phyloP scores from a whole-genome alignment of 2,329 filamentous ascomycete genomes.

The Calonectria naviculata region DNA sequence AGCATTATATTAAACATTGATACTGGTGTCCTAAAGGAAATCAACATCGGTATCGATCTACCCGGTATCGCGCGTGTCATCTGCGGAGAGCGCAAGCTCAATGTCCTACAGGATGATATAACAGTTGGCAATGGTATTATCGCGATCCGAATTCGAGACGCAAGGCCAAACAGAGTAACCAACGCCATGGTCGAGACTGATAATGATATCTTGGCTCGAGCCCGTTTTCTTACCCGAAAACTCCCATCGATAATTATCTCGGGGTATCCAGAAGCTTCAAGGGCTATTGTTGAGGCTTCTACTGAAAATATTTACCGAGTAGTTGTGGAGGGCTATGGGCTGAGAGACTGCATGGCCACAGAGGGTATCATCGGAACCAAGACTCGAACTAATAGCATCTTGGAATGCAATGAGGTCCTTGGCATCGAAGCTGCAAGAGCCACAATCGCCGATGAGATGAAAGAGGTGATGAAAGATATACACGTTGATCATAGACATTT shows the following conservation, averaged over 20 bases:
- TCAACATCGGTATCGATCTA: too few species aligned
- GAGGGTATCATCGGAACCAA: slow-evolving; percentile 85
- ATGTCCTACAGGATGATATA: too few species aligned
- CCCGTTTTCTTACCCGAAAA: slow-evolving; percentile 86
- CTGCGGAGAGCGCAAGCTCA: too few species aligned
- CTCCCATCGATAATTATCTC: slow-evolving; percentile 88
- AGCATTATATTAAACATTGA: slow-evolving; percentile 88
- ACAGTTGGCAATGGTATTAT: too few species aligned
- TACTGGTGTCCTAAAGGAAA: slow-evolving; percentile 75
- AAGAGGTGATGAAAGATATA: slow-evolving; percentile 91
- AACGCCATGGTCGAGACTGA: too few species aligned
- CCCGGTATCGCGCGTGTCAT: too few species aligned
- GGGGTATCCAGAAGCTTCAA: slow-evolving; percentile 85
- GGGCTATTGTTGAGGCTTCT: slow-evolving; percentile 89
- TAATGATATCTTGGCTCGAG: slow-evolving; percentile 70
- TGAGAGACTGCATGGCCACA: slow-evolving; percentile 91
- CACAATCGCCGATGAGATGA: slow-evolving; percentile 91
- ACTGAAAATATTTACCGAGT: slow-evolving; percentile 77
- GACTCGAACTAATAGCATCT: slow-evolving; percentile 85
- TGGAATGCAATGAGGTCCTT: slow-evolving; percentile 88
- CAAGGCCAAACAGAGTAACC: too few species aligned
- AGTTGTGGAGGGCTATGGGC: slow-evolving; percentile 93
- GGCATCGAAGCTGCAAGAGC: slow-evolving; percentile 94
- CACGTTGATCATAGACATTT: slow-evolving; percentile 97
- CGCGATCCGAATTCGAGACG: too few species aligned